Evolutionary conservation across 441 rosid species (phyloP).

Genomic region (Syzygium malaccense): DNA sequence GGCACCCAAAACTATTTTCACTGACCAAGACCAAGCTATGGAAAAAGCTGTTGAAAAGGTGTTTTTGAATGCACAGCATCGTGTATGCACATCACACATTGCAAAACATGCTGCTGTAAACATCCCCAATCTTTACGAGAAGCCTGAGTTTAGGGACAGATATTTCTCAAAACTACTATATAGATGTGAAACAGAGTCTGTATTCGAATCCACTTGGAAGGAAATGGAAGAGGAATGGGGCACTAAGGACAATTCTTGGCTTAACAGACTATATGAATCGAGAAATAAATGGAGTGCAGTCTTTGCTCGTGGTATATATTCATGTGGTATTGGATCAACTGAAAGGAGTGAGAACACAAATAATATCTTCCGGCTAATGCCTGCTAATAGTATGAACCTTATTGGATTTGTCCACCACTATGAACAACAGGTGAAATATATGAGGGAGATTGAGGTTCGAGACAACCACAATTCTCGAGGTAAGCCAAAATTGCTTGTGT

Average conservation of each 20-base stretch:
- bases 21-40: neutral
- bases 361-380: neutral
- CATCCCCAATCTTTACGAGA: neutral
- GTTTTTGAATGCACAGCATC: neutral
- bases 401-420: neutral
- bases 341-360: conserved; percentile 2
- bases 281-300: neutral
- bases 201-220: neutral
- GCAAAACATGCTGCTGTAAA: neutral
- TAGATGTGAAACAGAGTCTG: neutral
- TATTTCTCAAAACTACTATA: neutral
- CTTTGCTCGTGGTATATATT: neutral
- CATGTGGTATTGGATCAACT: neutral
- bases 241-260: neutral
- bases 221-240: neutral
- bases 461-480: neutral
- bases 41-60: neutral
- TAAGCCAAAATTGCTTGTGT: neutral
- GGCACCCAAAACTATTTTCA: neutral
- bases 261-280: neutral
- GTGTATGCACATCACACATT: neutral
- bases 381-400: neutral
- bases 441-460: neutral
- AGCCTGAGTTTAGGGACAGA: neutral
- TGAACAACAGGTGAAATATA: neutral